Evolutionary conservation across 768 basidiomycete genomes (phyloP), one percentile per base, ranked within the genome.

Genomic region (Suillus brevipes): DNA sequence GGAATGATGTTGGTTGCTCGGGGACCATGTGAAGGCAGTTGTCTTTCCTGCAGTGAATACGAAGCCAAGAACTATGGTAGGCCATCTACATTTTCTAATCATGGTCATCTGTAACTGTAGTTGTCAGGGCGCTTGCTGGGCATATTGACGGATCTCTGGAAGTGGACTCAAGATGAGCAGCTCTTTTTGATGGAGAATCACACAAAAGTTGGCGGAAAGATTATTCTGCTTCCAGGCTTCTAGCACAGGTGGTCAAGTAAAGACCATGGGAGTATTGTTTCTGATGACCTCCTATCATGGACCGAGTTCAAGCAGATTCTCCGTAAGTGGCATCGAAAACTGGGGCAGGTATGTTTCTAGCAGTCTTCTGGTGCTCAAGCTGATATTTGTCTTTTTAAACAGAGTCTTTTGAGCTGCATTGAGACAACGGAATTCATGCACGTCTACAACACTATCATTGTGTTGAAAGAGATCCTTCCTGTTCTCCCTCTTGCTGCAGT

Each of bases 31-130:
- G 60, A 89, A 92, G 60, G 88, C 89, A 7, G 84, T 95, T 13
- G 81, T 98, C 28, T 97, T 95, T 91, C 94, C 1, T 96, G 95
- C 72, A 97, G 96, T 67, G 97, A 97, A 78, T 94, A 94, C 69
- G 96, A 99, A 78, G 95, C 95, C 14, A 87, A 91, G 60, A 99
- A 98, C 76, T 95, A 95, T 71, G 95, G 96, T 92, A 71, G 38
- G 82, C 38, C 13, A 40, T 74, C 47, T 38, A 61, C 25, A 38
- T 47, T 13, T 43, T 6, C 38, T 49, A 50, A 43, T 64, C 42
- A 18, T 57, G 42, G 40, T 66, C 67, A 23, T 65, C 31, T 10
- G 14, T 9, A 65, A 40, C 49, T 13, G 57, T 37, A 47, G 28
- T 65, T 43, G 5, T 23, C 68, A 95, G 96, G 94, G 31, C 94